Conservation (phyloP, 2,329 filamentous ascomycete species). For the Sporothrix dimorphospora region DNA sequence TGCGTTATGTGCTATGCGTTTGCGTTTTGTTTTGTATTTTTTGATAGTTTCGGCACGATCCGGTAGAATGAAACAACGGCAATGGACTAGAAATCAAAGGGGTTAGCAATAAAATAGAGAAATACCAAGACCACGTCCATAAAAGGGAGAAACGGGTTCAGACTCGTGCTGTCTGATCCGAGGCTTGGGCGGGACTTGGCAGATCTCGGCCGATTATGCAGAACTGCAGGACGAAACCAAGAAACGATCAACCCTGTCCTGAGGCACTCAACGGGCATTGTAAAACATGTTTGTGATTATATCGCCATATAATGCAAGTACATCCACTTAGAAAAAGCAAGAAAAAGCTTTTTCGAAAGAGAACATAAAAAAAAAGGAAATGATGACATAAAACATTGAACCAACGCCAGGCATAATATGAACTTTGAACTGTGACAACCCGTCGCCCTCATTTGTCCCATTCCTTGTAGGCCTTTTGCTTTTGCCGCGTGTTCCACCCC, state of each 20-base stretch:
- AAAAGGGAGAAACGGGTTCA: slow-evolving; percentile 12
- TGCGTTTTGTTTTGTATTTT: not conserved
- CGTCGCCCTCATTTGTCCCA: slow-evolving; percentile 45
- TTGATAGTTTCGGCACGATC: slow-evolving; percentile 15
- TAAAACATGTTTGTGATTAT: slow-evolving; percentile 17
- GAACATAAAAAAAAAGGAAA: not conserved
- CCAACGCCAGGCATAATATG: not conserved
- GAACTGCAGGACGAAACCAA: not conserved
- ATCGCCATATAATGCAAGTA: slow-evolving; percentile 6
- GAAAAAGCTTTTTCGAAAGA: not conserved
- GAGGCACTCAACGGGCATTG: not conserved
- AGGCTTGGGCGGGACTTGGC: slow-evolving; percentile 21
- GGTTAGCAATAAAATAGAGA: not conserved
- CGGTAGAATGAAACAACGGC: slow-evolving; percentile 18
- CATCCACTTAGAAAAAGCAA: not conserved
- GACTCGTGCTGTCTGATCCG: slow-evolving; percentile 10
- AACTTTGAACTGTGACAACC: not conserved
- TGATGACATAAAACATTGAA: not conserved
- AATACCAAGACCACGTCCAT: not conserved
- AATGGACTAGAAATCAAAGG: not conserved
- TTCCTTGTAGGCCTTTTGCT: slow-evolving; percentile 66
- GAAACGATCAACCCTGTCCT: not conserved
- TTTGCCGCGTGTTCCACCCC: slow-evolving; percentile 79
- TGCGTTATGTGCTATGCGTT: not conserved
- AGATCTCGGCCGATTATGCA: slow-evolving; percentile 25